Base-by-base conservation (phyloP, 2,329 filamentous ascomycete species). In the Pyrenophora seminiperda region DNA sequence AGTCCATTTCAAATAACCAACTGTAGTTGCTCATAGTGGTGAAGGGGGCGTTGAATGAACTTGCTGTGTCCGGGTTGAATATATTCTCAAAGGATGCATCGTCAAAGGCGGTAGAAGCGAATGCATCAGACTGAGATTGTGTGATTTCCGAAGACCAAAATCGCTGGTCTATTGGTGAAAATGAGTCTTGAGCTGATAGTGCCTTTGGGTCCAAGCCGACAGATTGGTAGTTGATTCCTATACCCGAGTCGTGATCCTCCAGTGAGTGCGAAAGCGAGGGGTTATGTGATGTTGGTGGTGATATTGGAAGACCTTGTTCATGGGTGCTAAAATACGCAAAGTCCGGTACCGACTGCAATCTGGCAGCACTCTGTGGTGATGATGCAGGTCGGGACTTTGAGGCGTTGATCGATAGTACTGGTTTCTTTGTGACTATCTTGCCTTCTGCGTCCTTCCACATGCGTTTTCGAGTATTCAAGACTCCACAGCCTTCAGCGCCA, bases 31-130 rank as follows among this genome's bases (percentile, higher is more conserved):
- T 76, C 51, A 82, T 82, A 1, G 83, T 85, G 2, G 83, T 85
- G 65, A 84, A 86, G 4, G 83, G 83, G 71, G 84, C 83, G 46
- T 86, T 86, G 63, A 86, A 86, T 0, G 83, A 84, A 60, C 79
- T 83, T 22, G 83, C 83, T 42, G 83, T 86, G 61, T 86, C 83
- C 36, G 83, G 78, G 48, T 80, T 80, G 59, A 85, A 84, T 27
- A 81, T 76, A 41, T 84, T 79, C 42, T 82, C 79, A 57, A 79
- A 81, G 13, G 72, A 68, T 14, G 71, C 63, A 67, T 70, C 65
- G 58, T 67, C 57, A 54, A 65, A 58, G 39, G 56, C 36, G 50
- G 59, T 52, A 20, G 58, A 40, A 20, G 50, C 42, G 7, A 67
- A 61, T 10, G 59, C 36, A 17, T 63, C 59, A 34, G 64, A 54